These are phyloP conservation scores for Colletotrichum tropicale DNA, from an alignment of 2,329 filamentous ascomycete genomes.

Conservation along the genomic window DNA sequence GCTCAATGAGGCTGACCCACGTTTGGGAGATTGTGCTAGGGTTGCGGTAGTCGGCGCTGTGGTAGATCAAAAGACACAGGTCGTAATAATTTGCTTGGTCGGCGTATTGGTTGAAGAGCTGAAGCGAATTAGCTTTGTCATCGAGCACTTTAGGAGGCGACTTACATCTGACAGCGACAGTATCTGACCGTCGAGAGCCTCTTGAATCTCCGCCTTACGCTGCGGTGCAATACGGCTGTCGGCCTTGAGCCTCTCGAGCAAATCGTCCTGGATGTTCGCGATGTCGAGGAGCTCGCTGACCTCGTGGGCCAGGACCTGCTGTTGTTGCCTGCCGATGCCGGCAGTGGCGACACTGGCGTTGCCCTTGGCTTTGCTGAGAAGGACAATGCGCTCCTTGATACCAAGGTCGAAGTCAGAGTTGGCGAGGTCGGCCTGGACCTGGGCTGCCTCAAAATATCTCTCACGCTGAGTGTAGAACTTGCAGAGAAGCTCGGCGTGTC, in stretches of 20 bases:
- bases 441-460: slow-evolving; percentile 84
- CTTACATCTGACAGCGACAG: slow-evolving; percentile 77
- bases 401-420: slow-evolving; percentile 79
- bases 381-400: slow-evolving; percentile 86
- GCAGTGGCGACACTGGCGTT: slow-evolving; percentile 86
- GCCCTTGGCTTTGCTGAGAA: slow-evolving; percentile 88
- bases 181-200: slow-evolving; percentile 78
- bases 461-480: slow-evolving; percentile 87
- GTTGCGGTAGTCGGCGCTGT: slow-evolving; percentile 89
- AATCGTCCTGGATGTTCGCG: slow-evolving; percentile 92
- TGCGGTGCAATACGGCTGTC: slow-evolving; percentile 73
- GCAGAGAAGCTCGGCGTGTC: slow-evolving; percentile 90
- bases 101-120: slow-evolving; percentile 93
- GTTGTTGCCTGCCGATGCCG: slow-evolving; percentile 77
- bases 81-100: slow-evolving; percentile 94
- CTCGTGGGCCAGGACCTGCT: slow-evolving; percentile 84
- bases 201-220: slow-evolving; percentile 67
- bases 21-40: slow-evolving; percentile 81
- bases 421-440: slow-evolving; percentile 83
- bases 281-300: slow-evolving; percentile 88
- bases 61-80: slow-evolving; percentile 90
- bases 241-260: slow-evolving; percentile 76
- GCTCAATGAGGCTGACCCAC: slow-evolving; percentile 82
- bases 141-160: slow-evolving; percentile 21
- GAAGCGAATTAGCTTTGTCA: slow-evolving; percentile 22